Percentiles rank a stretch among this genome's conserved stretches.
These are phyloP conservation scores for Scheffersomyces spartinae DNA, from an alignment of 805 yeast genomes.

Conservation along the genomic window DNA sequence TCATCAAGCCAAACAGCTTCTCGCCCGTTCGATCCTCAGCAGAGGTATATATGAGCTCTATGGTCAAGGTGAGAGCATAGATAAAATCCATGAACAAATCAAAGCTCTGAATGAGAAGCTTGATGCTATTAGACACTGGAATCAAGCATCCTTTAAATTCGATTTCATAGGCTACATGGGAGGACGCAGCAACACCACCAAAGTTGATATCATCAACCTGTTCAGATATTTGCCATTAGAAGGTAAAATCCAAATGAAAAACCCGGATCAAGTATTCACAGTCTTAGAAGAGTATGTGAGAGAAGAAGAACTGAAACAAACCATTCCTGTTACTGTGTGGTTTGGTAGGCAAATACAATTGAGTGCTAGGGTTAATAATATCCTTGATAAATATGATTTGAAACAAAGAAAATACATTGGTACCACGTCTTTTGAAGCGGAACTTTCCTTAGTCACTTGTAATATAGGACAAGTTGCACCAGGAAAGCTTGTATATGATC, in stretches of 20 bases:
- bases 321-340: constrained; percentile 44
- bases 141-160: constrained; percentile 81
- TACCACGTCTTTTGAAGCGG: constrained; percentile 95
- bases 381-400: constrained; percentile 70
- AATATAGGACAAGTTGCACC: constrained; percentile 68
- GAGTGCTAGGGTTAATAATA: constrained; percentile 50
- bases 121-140: constrained; percentile 32
- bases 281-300: constrained; percentile 63
- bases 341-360: constrained; percentile 65
- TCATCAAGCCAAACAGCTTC: constrained; percentile 50
- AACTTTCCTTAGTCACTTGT: constrained; percentile 75
- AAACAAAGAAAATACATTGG: constrained; percentile 82
- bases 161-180: constrained; percentile 75
- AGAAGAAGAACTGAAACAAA: constrained; percentile 34
- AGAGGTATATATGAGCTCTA: constrained; percentile 76
- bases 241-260: constrained; percentile 70
- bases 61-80: constrained; percentile 55
- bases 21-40: constrained; percentile 57
- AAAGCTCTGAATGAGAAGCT: constrained; percentile 19
- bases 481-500: constrained; percentile 73
- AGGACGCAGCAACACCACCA: constrained; percentile 38
- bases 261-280: constrained; percentile 60
- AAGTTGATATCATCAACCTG: constrained; percentile 51
- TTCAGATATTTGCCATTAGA: constrained; percentile 60
- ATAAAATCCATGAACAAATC: constrained; percentile 45